These are phyloP conservation scores for Aspergillus sclerotioniger DNA, from an alignment of 495 filamentous ascomycete genomes.

Conservation along the genomic window DNA sequence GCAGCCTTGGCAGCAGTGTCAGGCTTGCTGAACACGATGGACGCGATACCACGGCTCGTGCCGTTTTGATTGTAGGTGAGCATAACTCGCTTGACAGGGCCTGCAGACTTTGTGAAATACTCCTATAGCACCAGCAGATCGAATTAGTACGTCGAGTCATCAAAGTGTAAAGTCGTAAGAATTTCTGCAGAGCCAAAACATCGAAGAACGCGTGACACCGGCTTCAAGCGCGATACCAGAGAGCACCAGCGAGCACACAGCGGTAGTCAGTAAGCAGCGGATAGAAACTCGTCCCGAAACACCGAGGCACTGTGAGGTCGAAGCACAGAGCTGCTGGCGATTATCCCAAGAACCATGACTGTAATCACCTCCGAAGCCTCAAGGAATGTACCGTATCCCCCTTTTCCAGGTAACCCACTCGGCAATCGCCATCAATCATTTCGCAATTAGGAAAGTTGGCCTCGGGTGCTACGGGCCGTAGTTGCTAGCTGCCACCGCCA, in stretches of 20 bases:
- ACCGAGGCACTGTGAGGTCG: background rate
- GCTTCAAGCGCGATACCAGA: slow-evolving; percentile 30
- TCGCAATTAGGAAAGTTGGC: background rate
- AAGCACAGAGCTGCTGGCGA: background rate
- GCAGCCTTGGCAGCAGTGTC: slow-evolving; percentile 80
- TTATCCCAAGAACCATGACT: background rate
- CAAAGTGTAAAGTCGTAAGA: slow-evolving; percentile 17
- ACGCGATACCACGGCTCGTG: slow-evolving; percentile 83
- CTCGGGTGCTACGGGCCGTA: background rate
- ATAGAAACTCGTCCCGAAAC: background rate
- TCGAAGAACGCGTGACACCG: slow-evolving; percentile 29
- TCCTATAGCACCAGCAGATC: slow-evolving; percentile 65
- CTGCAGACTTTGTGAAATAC: slow-evolving; percentile 87
- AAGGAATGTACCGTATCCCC: background rate
- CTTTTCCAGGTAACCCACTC: background rate
- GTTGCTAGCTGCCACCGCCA: background rate
- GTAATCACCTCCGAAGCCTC: background rate
- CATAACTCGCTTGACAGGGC: slow-evolving; percentile 81
- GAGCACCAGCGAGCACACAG: slow-evolving; percentile 73
- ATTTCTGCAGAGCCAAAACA: slow-evolving; percentile 24
- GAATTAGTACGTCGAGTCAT: slow-evolving; percentile 43
- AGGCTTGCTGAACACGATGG: slow-evolving; percentile 71
- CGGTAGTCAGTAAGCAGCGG: slow-evolving; percentile 47
- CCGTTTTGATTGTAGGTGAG: slow-evolving; percentile 92
- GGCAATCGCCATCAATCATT: background rate